These are phyloP conservation scores for Leccinum incarnatum DNA, from an alignment of 768 basidiomycete species.

Conservation along the genomic window DNA sequence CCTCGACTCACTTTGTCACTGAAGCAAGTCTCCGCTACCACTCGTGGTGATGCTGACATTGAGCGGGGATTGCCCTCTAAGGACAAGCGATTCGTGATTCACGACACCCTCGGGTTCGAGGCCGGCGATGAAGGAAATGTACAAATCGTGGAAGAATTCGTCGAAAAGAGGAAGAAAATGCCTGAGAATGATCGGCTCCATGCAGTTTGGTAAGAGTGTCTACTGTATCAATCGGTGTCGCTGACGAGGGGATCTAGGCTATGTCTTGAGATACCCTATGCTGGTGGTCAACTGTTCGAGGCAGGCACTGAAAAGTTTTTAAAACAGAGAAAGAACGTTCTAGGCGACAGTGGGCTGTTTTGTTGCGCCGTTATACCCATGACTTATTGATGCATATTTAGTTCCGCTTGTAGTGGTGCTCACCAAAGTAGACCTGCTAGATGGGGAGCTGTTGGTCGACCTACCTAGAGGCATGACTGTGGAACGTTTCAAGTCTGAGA, in stretches of 20 bases:
- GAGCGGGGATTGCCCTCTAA: constrained; percentile 8
- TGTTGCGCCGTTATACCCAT: background rate
- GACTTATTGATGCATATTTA: background rate
- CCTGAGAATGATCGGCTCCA: constrained; percentile 8
- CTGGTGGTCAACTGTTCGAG: constrained; percentile 16
- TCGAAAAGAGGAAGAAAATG: constrained; percentile 1
- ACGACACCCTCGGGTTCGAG: constrained; percentile 20
- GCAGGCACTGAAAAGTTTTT: constrained; percentile 12
- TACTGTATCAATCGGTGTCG: background rate
- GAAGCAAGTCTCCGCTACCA: constrained; percentile 3
- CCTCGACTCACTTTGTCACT: background rate
- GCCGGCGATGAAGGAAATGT: constrained; percentile 11
- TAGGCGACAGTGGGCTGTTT: constrained; percentile 7
- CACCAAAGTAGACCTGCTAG: constrained; percentile 14
- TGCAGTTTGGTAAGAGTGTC: constrained; percentile 10
- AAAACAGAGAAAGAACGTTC: background rate
- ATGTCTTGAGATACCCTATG: constrained; percentile 14
- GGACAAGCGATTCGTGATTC: constrained; percentile 15
- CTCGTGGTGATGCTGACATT: constrained; percentile 10
- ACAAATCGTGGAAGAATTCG: constrained; percentile 1
- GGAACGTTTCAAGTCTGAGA: background rate
- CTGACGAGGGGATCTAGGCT: constrained; percentile 9
- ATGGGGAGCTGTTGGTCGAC: constrained; percentile 2
- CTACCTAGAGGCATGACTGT: background rate
- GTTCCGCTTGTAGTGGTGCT: constrained; percentile 14